A percentile compares a stretch with the other conserved stretches of the same genome.
Conservation (phyloP, 2,329 filamentous ascomycete species). For the Aspergillus pseudoterreus region DNA sequence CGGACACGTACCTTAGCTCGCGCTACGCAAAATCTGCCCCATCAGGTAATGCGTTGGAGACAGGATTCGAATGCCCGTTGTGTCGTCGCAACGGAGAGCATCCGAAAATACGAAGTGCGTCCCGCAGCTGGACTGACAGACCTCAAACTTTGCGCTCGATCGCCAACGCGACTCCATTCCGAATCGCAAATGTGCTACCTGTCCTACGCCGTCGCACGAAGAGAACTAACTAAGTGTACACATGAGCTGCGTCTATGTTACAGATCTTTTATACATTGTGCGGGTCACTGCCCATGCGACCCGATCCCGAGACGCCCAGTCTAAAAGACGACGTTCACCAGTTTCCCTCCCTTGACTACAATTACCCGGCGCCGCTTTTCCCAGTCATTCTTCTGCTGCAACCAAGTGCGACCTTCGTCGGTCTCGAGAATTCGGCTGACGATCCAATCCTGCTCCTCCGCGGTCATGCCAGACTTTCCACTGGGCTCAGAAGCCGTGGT, state of each 20-base stretch:
- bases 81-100: too few species aligned
- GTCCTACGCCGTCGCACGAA: slow-evolving; percentile 2
- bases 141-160: too few species aligned
- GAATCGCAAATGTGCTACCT: neutral
- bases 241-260: neutral
- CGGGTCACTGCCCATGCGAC: neutral
- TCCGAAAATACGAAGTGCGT: too few species aligned
- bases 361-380: slow-evolving; percentile 60
- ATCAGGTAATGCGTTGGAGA: too few species aligned
- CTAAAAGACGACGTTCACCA: slow-evolving; percentile 69
- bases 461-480: slow-evolving; percentile 13
- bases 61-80: too few species aligned
- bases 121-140: too few species aligned
- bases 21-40: too few species aligned
- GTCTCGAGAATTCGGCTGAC: slow-evolving; percentile 59
- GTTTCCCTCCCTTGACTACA: slow-evolving; percentile 62
- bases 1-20: too few species aligned
- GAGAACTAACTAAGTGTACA: slow-evolving; percentile 2
- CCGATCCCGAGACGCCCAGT: neutral
- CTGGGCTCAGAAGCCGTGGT: slow-evolving; percentile 15
- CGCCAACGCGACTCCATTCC: too few species aligned
- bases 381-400: slow-evolving; percentile 49
- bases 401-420: slow-evolving; percentile 56
- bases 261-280: neutral
- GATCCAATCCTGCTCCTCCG: slow-evolving; percentile 57